Evolutionary conservation across 1,284 basidiomycete species (phyloP), one percentile per base, ranked within the genome.

Genomic region (Sanghuangporus sanghuang): DNA sequence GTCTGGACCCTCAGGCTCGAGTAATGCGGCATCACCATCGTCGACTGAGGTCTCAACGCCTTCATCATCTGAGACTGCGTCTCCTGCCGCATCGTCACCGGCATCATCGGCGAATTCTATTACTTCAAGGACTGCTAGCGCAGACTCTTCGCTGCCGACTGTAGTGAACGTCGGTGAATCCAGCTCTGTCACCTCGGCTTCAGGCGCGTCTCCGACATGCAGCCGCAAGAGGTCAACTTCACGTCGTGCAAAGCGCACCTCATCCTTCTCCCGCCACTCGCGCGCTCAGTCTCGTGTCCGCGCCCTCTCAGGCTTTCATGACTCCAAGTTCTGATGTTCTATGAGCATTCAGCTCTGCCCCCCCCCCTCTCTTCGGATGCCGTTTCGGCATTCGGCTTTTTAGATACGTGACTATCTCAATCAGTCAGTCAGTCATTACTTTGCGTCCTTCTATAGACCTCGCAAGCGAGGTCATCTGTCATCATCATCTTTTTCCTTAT

Each of bases 381-480:
- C 11, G n/a, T 46, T n/a, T 46, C 27, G 27, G 27, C 27, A 5
- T 32, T 32, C 27, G 5, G 27, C 27, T 3, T 32, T 5, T 32
- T 3, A 32, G 3, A 32, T 32, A 32, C 27, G 4, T 32, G 27
- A 32, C 27, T 32, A 32, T 32, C 27, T 32, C 27, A 32, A 3
- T 32, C 27, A 32, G 27, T 32, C 27, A 32, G 27, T 32, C 27
- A 11, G 11, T n/a, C 40, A 3, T n/a, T n/a, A 44, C 11, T 3
- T n/a, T 44, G 3, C 11, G 40, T n/a, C 40, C 11, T 52, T 36
- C 32, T 32, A 1, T 27, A 1, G 62, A 21, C 57, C 62, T 63
- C 57, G 62, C 62, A 46, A 59, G 62, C 62, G 57, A 57, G 55
- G 58, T 58, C 64, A 38, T 55, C 23, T 18, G n/a, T 50, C 23